Conservation (phyloP, 768 basidiomycete genomes). For the Amanita thiersii region DNA sequence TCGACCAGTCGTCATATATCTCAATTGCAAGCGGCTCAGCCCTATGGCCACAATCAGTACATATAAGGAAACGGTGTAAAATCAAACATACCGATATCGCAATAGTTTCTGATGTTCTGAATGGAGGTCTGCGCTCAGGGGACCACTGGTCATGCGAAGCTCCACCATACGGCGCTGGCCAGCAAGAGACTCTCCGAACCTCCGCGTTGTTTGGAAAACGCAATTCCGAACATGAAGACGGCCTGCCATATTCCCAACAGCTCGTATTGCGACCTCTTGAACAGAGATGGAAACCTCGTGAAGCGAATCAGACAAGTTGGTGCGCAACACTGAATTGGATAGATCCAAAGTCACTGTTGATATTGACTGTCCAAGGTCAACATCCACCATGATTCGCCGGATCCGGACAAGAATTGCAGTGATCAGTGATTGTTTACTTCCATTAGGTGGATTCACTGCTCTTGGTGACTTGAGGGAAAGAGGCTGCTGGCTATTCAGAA, state of each 20-base stretch:
- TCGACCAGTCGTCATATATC: slow-evolving; percentile 79
- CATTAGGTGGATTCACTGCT: neutral
- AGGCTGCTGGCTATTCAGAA: slow-evolving; percentile 42
- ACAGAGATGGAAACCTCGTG: slow-evolving; percentile 64
- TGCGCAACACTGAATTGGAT: slow-evolving; percentile 53
- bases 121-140: slow-evolving; percentile 56
- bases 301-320: slow-evolving; percentile 49
- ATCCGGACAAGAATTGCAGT: slow-evolving; percentile 64
- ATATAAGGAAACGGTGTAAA: neutral
- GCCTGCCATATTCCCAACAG: slow-evolving; percentile 69
- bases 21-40: slow-evolving; percentile 72
- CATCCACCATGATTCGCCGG: slow-evolving; percentile 62
- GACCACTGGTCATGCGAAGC: slow-evolving; percentile 66
- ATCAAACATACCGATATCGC: slow-evolving; percentile 56
- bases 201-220: slow-evolving; percentile 66
- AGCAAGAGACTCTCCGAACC: slow-evolving; percentile 32
- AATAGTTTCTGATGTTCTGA: slow-evolving; percentile 72
- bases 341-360: slow-evolving; percentile 61
- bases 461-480: slow-evolving; percentile 16
- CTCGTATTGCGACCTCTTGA: slow-evolving; percentile 54
- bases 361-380: slow-evolving; percentile 85
- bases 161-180: slow-evolving; percentile 53
- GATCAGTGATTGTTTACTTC: slow-evolving; percentile 20
- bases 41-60: slow-evolving; percentile 24
- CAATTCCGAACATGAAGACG: slow-evolving; percentile 58